Evolutionary conservation across 108 stramenopile species (phyloP), one percentile per base, ranked within the genome.

Genomic region (Nitzschia palea): DNA sequence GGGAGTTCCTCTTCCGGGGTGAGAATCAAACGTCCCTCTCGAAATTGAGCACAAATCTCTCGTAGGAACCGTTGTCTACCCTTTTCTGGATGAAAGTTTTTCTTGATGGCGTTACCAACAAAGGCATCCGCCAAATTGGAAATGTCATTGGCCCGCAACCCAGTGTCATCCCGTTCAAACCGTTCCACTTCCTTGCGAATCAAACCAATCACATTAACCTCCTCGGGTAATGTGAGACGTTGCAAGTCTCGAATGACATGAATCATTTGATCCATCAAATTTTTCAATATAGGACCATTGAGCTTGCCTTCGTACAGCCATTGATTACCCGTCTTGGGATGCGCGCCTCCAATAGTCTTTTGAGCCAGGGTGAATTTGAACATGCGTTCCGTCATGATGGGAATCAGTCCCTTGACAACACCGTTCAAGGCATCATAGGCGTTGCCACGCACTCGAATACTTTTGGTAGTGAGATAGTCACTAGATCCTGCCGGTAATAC

Each of bases 281-380:
- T 74, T 25, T 78, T 55, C 17, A 89, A 62, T 0, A 92, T 34
- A 0, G 20, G 29, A 14, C 91, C 91, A 0, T 72, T 40, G 4
- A 92, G 70, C 44, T 74, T 68, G 3, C 88, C 85, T 54, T 73
- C 50, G 15, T 73, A 62, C 47, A 92, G 56, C 47, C 87, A 74
- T 34, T 74, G 80, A 30, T 65, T 79, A 15, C 80, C 77, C 30
- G 82, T 86, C 63, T 76, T 70, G 4, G 75, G 63, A 40, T 40
- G 37, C 34, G 59, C 43, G 17, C 76, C 78, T 2, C 91, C 91
- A 56, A 92, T 89, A 8, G 62, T 78, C 55, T 84, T 69, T 74
- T 92, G 91, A 9, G 78, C 87, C 35, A 88, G 47, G 5, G 91
- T 92, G 45, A 88, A 70, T 64, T 92, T 92, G 85, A 88, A 89